phyloP scores from a whole-genome alignment of 2,329 filamentous ascomycete genomes.

The Myriosclerotinia scirpicola region DNA sequence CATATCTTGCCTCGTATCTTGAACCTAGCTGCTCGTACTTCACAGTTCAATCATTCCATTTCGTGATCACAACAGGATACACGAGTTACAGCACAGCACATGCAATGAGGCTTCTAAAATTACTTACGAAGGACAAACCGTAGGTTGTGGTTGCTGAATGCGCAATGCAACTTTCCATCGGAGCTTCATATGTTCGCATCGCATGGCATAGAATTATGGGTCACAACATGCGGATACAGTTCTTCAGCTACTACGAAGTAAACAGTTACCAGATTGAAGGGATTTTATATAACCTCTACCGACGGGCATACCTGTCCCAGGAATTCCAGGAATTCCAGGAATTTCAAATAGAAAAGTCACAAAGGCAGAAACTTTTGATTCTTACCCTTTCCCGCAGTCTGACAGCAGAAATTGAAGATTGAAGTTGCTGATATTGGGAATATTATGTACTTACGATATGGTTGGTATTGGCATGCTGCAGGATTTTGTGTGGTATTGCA shows the following conservation, averaged over 20 bases:
- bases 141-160: slow-evolving; percentile 14
- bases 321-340: neutral
- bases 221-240: slow-evolving; percentile 12
- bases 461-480: slow-evolving; percentile 1
- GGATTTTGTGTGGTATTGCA: slow-evolving; percentile 2
- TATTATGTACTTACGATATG: neutral
- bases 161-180: slow-evolving; percentile 14
- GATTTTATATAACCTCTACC: neutral
- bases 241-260: neutral
- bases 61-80: slow-evolving; percentile 5
- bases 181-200: slow-evolving; percentile 19
- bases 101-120: slow-evolving; percentile 17
- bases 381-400: neutral
- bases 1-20: neutral
- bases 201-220: slow-evolving; percentile 17
- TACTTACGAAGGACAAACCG: neutral
- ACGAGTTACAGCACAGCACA: slow-evolving; percentile 4
- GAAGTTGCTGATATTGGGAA: slow-evolving; percentile 2
- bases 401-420: slow-evolving; percentile 11
- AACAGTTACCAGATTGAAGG: slow-evolving; percentile 10
- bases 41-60: neutral
- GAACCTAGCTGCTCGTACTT: neutral
- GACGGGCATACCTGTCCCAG: slow-evolving; percentile 3
- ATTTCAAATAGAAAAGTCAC: neutral
- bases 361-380: neutral